Conservation (phyloP, 176 grass and related monocot genomes). For the Aegilops umbellulata region DNA sequence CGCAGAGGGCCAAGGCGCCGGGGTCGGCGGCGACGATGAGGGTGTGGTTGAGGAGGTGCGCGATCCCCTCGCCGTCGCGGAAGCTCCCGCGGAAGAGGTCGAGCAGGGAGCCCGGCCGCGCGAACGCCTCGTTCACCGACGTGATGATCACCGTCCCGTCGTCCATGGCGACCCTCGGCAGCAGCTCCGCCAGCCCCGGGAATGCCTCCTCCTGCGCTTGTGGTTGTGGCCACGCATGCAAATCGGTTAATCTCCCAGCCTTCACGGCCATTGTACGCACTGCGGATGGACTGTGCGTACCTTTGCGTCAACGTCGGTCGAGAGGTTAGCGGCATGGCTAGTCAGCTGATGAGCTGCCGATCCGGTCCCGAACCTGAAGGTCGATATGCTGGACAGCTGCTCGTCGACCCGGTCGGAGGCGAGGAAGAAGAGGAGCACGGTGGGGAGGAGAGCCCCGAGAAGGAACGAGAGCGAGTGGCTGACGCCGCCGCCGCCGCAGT, state of each 20-base stretch:
- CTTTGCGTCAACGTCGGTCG: not conserved
- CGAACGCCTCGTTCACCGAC: conserved; percentile 46
- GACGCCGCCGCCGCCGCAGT: not conserved
- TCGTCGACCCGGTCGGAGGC: not conserved
- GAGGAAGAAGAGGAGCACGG: conserved; percentile 10
- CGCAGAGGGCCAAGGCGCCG: conserved; percentile 30
- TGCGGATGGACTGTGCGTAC: not conserved
- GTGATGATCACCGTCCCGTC: conserved; percentile 58
- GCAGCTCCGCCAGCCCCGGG: conserved; percentile 3
- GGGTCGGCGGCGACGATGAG: conserved; percentile 40
- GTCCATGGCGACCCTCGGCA: conserved; percentile 28
- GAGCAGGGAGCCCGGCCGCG: conserved; percentile 23
- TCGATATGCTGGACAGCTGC: not conserved
- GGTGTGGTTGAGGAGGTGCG: conserved; percentile 29
- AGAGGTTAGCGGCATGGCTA: not conserved
- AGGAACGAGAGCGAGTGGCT: conserved; percentile 6
- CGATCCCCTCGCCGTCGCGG: conserved; percentile 17
- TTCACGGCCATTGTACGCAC: no score
- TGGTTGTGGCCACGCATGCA: no score
- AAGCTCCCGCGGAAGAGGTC: conserved; percentile 46
- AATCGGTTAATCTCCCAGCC: no score
- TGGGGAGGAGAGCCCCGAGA: conserved; percentile 3
- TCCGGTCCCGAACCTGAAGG: not conserved
- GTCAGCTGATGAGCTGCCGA: not conserved
- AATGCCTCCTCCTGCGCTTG: not conserved